Evolutionary conservation across 345 rosid genomes (phyloP).

Genomic region (Eucalyptus marginata): DNA sequence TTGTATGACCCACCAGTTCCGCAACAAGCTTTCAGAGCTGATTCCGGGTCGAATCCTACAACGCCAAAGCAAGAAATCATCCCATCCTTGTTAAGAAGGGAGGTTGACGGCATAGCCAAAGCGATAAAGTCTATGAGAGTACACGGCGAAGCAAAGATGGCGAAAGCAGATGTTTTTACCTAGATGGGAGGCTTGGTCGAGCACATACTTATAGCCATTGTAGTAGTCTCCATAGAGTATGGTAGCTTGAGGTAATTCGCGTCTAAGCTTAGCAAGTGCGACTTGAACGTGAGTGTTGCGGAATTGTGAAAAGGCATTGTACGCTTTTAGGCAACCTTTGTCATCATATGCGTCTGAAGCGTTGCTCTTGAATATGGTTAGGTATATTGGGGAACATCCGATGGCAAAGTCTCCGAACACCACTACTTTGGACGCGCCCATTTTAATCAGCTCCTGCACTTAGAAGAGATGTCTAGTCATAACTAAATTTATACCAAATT

Average conservation of each 20-base stretch:
- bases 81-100: not conserved
- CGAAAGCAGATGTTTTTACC: not conserved
- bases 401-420: slow-evolving; percentile 1
- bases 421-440: not conserved
- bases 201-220: not conserved
- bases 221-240: slow-evolving; percentile 5
- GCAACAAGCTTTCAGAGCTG: not conserved
- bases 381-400: not conserved
- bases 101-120: not conserved
- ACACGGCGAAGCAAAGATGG: not conserved
- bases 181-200: not conserved
- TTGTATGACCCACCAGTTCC: slow-evolving; percentile 4
- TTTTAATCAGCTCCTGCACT: not conserved
- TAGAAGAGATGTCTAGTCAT: not conserved
- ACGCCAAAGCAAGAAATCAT: not conserved
- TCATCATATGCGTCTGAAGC: not conserved
- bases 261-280: not conserved
- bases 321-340: not conserved
- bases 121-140: not conserved
- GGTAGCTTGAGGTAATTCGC: not conserved
- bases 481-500: not conserved
- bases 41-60: not conserved
- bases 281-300: not conserved
- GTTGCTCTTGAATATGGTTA: not conserved
- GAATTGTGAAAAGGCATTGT: not conserved